phyloP scores from a whole-genome alignment of 2,329 filamentous ascomycete species.

The Epichloe scottii region DNA sequence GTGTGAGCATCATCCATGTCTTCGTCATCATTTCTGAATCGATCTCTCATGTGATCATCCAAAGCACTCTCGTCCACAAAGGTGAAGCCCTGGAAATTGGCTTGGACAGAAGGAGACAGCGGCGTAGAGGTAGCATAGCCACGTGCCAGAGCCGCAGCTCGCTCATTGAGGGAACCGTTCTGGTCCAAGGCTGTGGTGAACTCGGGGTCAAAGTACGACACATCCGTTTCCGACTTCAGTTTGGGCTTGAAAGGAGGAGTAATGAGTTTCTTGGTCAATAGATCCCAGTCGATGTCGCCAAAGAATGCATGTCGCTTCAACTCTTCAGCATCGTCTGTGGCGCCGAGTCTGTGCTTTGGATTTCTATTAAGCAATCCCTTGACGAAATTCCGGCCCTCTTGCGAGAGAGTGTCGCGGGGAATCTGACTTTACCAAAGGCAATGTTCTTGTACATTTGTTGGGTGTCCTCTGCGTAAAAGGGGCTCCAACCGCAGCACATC shows the following conservation, averaged over 20 bases:
- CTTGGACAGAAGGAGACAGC: constrained; percentile 87
- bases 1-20: constrained; percentile 45
- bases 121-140: constrained; percentile 85
- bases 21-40: constrained; percentile 36
- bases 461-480: constrained; percentile 96
- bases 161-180: constrained; percentile 78
- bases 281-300: constrained; percentile 82
- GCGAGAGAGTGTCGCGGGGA: constrained; percentile 85
- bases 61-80: constrained; percentile 97
- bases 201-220: constrained; percentile 96
- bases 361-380: constrained; percentile 96
- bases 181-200: constrained; percentile 91
- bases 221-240: constrained; percentile 88
- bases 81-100: constrained; percentile 96
- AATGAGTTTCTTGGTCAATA: constrained; percentile 78
- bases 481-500: constrained; percentile 99
- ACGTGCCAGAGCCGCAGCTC: constrained; percentile 73
- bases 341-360: constrained; percentile 86
- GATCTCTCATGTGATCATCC: constrained; percentile 64
- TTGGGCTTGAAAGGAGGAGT: constrained; percentile 97
- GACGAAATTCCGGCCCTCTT: constrained; percentile 93
- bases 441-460: constrained; percentile 99
- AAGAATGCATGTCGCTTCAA: constrained; percentile 94
- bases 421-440: constrained; percentile 94
- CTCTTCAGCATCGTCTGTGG: constrained; percentile 82